Base-by-base conservation (phyloP, 2,329 filamentous ascomycete genomes). In the Trichoderma sp. region DNA sequence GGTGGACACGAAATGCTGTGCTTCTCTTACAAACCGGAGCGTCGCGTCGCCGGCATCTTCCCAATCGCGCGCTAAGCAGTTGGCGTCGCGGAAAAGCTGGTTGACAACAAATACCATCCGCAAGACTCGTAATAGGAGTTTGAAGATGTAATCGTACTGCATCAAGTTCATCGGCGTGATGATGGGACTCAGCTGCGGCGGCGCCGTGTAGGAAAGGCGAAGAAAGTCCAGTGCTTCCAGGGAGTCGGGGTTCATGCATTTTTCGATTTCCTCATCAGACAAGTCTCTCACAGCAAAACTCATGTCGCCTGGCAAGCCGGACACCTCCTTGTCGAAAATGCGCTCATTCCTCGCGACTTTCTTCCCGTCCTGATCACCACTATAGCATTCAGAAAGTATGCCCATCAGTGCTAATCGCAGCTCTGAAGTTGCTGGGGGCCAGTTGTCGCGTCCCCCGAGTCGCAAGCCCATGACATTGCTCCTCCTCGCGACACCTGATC, bases 401-500 rank as follows among this genome's bases (percentile, higher is more conserved):
- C 93, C 93, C 86, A 94, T 96, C 19, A 99, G 83, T 0, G 92
- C 92, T 5, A 98, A 84, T 10, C 93, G 88, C n/a, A 99, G 81
- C 77, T 98, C 95, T 0, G 94, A 97, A 77, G 92, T 96, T 27
- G 93, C 93, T 5, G 95, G 95, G 29, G 95, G 95, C 95, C 95
- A 98, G 35, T 85, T 92, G 66, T 92, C 89, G 73, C 93, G 87
- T 2, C 87, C 88, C n/a, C 91, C 91, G 0, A 98, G 83, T 48
- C 93, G 90, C 48, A 98, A 83, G 1, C 95, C 94, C 84, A 97
- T 94, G 15, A 87, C 81, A 68, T 89, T 86, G 58, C 92, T 90
- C 54, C 87, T 87, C 9, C 89, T 86, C 53, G 91, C 87, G 35
- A 90, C 83, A 3, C 92, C 92, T 19, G 86, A 81, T 59, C 87